Conservation (phyloP, 129 eudicot genomes). For the Tanacetum coccineum region DNA sequence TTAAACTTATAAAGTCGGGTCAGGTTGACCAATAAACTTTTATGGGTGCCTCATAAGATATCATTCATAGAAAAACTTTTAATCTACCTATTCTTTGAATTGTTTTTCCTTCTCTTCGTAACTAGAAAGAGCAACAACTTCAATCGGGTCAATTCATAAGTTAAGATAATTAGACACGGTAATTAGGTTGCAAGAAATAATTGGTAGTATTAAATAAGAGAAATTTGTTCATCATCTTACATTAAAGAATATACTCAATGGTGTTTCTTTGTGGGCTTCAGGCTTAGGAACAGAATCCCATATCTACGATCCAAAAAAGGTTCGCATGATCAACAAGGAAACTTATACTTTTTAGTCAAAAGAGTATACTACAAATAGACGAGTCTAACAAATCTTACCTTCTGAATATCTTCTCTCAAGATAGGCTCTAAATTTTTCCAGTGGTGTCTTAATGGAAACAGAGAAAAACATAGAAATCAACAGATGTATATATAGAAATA, state of each 20-base stretch:
- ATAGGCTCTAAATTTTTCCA: conserved; percentile 25
- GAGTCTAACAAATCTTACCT: conserved; percentile 1
- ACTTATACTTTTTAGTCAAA: conserved; percentile 3
- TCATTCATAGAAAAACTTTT: background rate
- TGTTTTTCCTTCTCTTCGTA: conserved; percentile 95
- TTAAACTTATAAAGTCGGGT: background rate
- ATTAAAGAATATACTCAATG: conserved; percentile 89
- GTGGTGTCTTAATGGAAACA: conserved; percentile 8
- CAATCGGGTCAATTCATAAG: conserved; percentile 54
- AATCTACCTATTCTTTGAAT: conserved; percentile 74
- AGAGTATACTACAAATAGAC: conserved; percentile 1
- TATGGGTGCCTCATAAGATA: background rate
- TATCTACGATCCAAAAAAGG: conserved; percentile 43
- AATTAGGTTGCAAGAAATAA: background rate
- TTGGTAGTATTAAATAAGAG: background rate
- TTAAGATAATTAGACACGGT: background rate
- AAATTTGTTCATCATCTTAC: conserved; percentile 40
- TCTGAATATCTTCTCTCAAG: conserved; percentile 20
- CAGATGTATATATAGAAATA: background rate
- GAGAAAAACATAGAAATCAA: background rate
- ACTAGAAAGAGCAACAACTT: conserved; percentile 90
- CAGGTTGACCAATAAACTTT: too few relatives aligned
- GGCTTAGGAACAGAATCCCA: conserved; percentile 98
- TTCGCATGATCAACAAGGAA: background rate
- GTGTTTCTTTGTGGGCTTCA: conserved; percentile 90